Percentiles rank a stretch among this genome's conserved stretches.
Conservation (phyloP, 192 early-diverging fungal species). For the Geranomyces michiganensis region DNA sequence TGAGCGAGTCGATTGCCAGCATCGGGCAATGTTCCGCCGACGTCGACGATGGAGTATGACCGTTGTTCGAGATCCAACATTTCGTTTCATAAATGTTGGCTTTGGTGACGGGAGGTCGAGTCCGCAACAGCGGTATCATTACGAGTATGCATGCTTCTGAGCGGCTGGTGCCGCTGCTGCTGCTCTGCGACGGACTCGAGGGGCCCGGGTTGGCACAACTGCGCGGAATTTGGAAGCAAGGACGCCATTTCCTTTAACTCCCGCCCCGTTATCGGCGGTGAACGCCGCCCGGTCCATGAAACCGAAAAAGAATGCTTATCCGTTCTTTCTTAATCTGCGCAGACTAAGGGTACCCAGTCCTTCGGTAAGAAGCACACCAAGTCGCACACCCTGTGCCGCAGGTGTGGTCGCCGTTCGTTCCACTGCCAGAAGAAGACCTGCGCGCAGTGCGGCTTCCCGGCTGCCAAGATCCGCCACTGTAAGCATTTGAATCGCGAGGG, state of each 20-base stretch:
- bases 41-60: neutral
- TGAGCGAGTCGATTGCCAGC: neutral
- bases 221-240: neutral
- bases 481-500: slow-evolving; percentile 28
- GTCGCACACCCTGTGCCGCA: slow-evolving; percentile 97
- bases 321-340: slow-evolving; percentile 9
- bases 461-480: slow-evolving; percentile 96
- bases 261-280: too few species aligned
- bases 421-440: slow-evolving; percentile 99
- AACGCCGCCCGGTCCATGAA: neutral
- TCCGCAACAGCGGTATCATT: neutral
- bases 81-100: too few species aligned
- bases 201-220: neutral
- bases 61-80: too few species aligned
- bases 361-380: slow-evolving; percentile 99
- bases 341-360: slow-evolving; percentile 98
- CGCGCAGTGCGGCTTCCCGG: slow-evolving; percentile 97
- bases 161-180: too few species aligned
- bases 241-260: too few species aligned
- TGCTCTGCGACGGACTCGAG: too few species aligned
- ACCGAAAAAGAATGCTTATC: neutral
- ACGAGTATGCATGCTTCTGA: too few species aligned
- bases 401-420: slow-evolving; percentile 96
- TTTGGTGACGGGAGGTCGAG: too few species aligned
- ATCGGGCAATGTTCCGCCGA: neutral